Base-by-base conservation (phyloP, 495 filamentous ascomycete species). In the Trichocladium uniseriatum region DNA sequence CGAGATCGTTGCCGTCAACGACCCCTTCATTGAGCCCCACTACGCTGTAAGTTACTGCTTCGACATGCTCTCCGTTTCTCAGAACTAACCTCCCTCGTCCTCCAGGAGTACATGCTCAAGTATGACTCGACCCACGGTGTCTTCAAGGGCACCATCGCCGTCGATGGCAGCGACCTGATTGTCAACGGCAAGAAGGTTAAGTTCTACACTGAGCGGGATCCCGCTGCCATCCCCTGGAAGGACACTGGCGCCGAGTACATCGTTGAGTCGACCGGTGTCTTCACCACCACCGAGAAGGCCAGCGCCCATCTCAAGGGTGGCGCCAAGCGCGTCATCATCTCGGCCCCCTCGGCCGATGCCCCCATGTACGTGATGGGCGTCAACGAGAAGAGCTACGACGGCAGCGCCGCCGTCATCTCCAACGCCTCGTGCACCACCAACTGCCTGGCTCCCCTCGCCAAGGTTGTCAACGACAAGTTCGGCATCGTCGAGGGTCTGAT, bases 291-390 rank as follows among this genome's bases (percentile, higher is more conserved):
- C 56, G 92, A 96, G 51, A 95, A 94, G 85, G 92, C 92, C 65
- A 79, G 79, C 61, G 85, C 83, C 62, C 92, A 98, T 76, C 80
- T 98, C 80, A 91, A 92, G 80, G 92, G 92, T 66, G 92, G 92
- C 70, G 92, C 92, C 69, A 97, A 96, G 88, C 95, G 95, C 79
- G 92, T 98, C 71, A 78, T 98, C 79, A 98, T 98, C 83, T 97
- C 92, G 61, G 92, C 92, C 62, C 92, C 92, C 58, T 98, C 92
- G 58, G 89, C 89, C 52, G 92, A 98, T 80, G 94, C 92, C 62
- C 91, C 92, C 63, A 98, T 98, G 92, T 98, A 92, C 80, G 92
- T 98, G 64, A 95, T 95, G 86, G 92, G 92, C 70, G 92, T 98
- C 74, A 98, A 98, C 80, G 78, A 97, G 72, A 78, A 87, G 70